Evolutionary conservation across 73 alveolate genomes (phyloP).

Genomic region (Diophrys appendiculata): DNA sequence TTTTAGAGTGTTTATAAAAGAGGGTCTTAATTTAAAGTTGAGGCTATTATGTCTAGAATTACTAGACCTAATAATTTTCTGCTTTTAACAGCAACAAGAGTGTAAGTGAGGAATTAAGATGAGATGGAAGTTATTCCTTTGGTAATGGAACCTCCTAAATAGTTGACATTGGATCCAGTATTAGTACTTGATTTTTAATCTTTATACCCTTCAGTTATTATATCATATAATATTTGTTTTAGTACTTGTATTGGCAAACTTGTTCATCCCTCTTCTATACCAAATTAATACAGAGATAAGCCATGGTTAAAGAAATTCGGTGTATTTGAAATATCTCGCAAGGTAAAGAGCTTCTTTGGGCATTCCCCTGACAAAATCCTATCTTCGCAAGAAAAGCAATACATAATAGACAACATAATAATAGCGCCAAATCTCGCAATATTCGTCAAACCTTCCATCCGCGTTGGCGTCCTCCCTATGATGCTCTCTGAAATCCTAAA

Average conservation of each 20-base stretch:
- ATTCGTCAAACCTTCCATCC: slow-evolving; percentile 81
- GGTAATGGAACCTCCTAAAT: slow-evolving; percentile 97
- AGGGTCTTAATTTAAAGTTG: slow-evolving; percentile 96
- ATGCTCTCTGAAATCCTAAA: slow-evolving; percentile 88
- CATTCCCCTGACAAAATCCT: slow-evolving; percentile 13
- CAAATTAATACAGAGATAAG: slow-evolving; percentile 35
- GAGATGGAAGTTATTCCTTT: slow-evolving; percentile 92
- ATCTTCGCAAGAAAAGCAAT: slow-evolving; percentile 43
- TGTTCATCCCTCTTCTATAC: slow-evolving; percentile 35
- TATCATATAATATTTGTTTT: slow-evolving; percentile 97
- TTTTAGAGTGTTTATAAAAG: slow-evolving; percentile 88
- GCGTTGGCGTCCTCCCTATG: slow-evolving; percentile 93
- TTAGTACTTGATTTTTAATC: slow-evolving; percentile 97
- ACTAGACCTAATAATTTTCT: slow-evolving; percentile 78
- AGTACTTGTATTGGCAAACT: slow-evolving; percentile 98
- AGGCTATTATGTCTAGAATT: slow-evolving; percentile 85
- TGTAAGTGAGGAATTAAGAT: slow-evolving; percentile 73
- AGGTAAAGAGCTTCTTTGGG: slow-evolving; percentile 69
- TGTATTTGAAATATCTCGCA: slow-evolving; percentile 62
- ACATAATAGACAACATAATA: slow-evolving; percentile 64
- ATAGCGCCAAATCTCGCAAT: slow-evolving; percentile 89
- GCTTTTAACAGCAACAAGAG: slow-evolving; percentile 84
- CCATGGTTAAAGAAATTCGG: slow-evolving; percentile 72
- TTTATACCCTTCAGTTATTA: slow-evolving; percentile 93
- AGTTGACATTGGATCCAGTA: slow-evolving; percentile 90